Base-by-base conservation (phyloP, 352 stramenopile species). In the Paralagenidium karlingii region DNA sequence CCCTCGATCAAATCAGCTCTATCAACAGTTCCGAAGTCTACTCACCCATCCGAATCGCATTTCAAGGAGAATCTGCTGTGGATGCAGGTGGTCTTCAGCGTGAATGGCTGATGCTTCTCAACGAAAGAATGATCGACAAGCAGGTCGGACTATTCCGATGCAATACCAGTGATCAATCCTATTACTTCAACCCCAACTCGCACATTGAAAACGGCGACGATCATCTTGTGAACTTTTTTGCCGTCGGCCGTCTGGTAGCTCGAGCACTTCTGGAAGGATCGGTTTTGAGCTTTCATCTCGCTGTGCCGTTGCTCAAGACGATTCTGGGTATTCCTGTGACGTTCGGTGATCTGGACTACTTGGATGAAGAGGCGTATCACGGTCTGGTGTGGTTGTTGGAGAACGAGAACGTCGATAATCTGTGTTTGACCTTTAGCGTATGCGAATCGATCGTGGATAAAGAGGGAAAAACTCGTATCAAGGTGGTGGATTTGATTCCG, bases 281-380 rank as follows among this genome's bases (percentile, higher is more conserved):
- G 40, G 66, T 98, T 16, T 79, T 98, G 0, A 73, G 82, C 34
- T 94, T 94, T 29, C 94, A 98, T 49, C 71, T 99, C 55, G 83
- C 91, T 2, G 59, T 92, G 13, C 86, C 95, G 22, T 58, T 99
- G 27, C 96, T 98, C 55, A 99, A 99, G 65, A 82, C 98, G 45
- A 84, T 99, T 24, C 58, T 98, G 13, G 93, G 86, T 0, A 96
- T 89, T 42, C 95, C 95, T 3, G 65, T 98, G 36, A 86, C 74
- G 12, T 84, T 98, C 20, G 68, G 82, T 16, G 94, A 99, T 60
- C 57, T 98, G 5, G 78, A 96, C 55, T 73, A 80, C 40, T 62
- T 76, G n/a, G 68, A 87, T 36, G 60, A 69, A 0, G 68, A 78
- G 18, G 50, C 60, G 8, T 80, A 67, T 46, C 53, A 59, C 34